Percentiles rank a stretch among this genome's conserved stretches.
These are phyloP conservation scores for Spatholobus suberectus DNA, from an alignment of 306 rosid genomes.

Conservation along the genomic window DNA sequence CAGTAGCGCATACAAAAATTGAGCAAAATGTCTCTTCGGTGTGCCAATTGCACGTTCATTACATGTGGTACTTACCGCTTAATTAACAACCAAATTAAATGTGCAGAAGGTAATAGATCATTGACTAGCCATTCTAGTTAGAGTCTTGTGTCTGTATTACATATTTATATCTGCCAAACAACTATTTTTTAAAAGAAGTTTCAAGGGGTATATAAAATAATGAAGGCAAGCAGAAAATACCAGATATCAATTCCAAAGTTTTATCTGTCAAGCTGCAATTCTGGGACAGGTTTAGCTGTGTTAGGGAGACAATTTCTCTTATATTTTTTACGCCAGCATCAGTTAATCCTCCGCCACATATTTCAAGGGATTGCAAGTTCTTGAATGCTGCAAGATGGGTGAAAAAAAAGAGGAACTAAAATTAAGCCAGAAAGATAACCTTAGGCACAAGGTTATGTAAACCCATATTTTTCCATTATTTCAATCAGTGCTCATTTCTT, in stretches of 20 bases:
- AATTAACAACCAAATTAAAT: constrained; percentile 3
- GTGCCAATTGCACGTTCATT: neutral
- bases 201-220: constrained; percentile 14
- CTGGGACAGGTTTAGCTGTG: constrained; percentile 88
- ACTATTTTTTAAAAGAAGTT: neutral
- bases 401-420: constrained; percentile 11
- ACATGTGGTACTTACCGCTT: constrained; percentile 15
- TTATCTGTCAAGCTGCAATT: constrained; percentile 88
- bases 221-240: constrained; percentile 52
- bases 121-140: constrained; percentile 12
- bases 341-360: constrained; percentile 92
- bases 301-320: constrained; percentile 80
- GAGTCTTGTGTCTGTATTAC: neutral
- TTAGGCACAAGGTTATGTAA: constrained; percentile 2
- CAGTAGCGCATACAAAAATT: neutral
- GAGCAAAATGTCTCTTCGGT: neutral
- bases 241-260: constrained; percentile 87
- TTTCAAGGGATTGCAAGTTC: constrained; percentile 89
- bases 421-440: constrained; percentile 20
- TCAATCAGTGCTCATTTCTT: constrained; percentile 6
- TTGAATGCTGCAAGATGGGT: constrained; percentile 72
- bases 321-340: constrained; percentile 89
- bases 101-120: neutral
- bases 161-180: constrained; percentile 24
- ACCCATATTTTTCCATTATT: constrained; percentile 21